Conservation (phyloP, 768 basidiomycete genomes). For the Phlegmacium glaucopus region DNA sequence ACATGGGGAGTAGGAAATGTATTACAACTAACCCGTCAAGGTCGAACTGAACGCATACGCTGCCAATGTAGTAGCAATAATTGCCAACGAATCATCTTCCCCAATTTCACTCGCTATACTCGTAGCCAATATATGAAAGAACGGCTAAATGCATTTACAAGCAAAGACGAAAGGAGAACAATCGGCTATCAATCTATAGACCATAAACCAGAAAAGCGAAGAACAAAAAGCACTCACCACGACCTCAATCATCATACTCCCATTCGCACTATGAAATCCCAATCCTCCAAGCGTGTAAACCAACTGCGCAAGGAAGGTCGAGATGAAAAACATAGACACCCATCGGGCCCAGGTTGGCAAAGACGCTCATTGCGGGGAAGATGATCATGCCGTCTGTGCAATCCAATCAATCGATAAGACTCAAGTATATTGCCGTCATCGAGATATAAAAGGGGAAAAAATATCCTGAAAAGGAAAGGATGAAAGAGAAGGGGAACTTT, state of each 20-base stretch:
- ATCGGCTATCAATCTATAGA: not conserved
- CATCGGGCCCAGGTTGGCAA: conserved; percentile 76
- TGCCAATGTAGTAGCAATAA: conserved; percentile 90
- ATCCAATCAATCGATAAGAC: no score
- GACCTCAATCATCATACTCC: conserved; percentile 98
- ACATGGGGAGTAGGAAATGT: not conserved
- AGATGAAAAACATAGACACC: conserved; percentile 96
- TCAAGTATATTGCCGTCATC: no score
- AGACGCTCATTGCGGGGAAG: conserved; percentile 82
- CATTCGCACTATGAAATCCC: conserved; percentile 86
- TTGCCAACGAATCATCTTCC: conserved; percentile 58
- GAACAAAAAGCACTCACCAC: conserved; percentile 59
- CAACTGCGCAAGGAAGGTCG: conserved; percentile 79
- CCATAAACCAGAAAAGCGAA: no score
- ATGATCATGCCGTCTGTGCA: conserved; percentile 94
- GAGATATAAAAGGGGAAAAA: not conserved
- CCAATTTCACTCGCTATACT: conserved; percentile 72
- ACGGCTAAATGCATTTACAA: conserved; percentile 76
- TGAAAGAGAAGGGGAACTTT: no score
- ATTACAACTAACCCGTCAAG: conserved; percentile 64
- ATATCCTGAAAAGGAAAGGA: not conserved
- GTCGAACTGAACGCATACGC: conserved; percentile 86
- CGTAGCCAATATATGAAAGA: conserved; percentile 89
- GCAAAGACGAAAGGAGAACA: no score
- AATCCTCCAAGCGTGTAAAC: conserved; percentile 85